Conservation (phyloP, 73 alveolate genomes). For the Durusdinium trenchii region DNA sequence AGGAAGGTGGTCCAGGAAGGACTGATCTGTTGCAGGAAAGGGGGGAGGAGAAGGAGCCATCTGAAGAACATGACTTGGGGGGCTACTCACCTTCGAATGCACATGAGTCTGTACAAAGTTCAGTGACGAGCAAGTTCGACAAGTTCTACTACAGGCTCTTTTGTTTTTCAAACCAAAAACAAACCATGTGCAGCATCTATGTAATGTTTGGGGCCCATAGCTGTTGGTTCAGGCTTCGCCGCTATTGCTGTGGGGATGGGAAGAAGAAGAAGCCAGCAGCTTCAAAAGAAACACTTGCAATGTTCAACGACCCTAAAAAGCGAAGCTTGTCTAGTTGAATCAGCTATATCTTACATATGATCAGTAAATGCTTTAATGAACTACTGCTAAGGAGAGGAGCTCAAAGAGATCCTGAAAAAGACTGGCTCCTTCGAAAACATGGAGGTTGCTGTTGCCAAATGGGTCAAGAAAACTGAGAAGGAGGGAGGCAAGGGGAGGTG, state of each 20-base stretch:
- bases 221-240: background rate
- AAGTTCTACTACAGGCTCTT: background rate
- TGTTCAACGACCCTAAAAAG: background rate
- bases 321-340: background rate
- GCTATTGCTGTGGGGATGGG: background rate
- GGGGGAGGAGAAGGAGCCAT: background rate
- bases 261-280: background rate
- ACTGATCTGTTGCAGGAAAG: background rate
- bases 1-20: background rate
- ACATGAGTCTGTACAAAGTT: background rate
- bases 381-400: background rate
- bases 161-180: background rate
- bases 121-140: background rate
- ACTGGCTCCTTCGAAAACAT: background rate
- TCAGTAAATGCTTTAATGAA: background rate
- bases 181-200: background rate
- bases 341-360: background rate
- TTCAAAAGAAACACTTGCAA: background rate
- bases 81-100: background rate
- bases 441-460: background rate
- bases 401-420: background rate
- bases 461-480: background rate
- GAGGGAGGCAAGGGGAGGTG: background rate
- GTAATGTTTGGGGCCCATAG: background rate
- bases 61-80: background rate